phyloP scores from a whole-genome alignment of 768 basidiomycete genomes.

The Leccinum ochraceum region DNA sequence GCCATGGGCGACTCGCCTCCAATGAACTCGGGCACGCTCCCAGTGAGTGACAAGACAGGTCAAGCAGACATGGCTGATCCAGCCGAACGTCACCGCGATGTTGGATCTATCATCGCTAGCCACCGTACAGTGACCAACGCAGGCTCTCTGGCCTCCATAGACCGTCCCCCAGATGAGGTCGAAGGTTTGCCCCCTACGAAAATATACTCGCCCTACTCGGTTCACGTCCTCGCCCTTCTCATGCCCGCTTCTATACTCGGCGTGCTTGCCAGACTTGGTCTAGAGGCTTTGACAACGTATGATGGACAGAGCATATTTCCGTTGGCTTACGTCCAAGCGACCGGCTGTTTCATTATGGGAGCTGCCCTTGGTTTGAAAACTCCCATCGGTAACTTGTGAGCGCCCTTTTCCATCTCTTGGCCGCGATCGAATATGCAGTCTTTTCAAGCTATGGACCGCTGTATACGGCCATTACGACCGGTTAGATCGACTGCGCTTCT shows the following conservation, averaged over 20 bases:
- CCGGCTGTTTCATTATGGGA: slow-evolving; percentile 94
- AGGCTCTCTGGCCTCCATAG: slow-evolving; percentile 42
- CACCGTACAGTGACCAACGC: slow-evolving; percentile 36
- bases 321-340: slow-evolving; percentile 80
- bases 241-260: slow-evolving; percentile 85
- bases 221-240: slow-evolving; percentile 67
- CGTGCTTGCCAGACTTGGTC: slow-evolving; percentile 77
- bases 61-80: background rate
- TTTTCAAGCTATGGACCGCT: slow-evolving; percentile 76
- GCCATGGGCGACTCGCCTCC: background rate
- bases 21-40: background rate
- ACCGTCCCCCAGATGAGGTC: slow-evolving; percentile 39
- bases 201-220: slow-evolving; percentile 54
- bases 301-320: slow-evolving; percentile 77
- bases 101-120: slow-evolving; percentile 37
- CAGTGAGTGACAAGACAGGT: slow-evolving; percentile 4
- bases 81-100: slow-evolving; percentile 24
- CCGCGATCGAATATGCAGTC: slow-evolving; percentile 10
- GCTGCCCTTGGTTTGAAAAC: slow-evolving; percentile 68
- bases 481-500: slow-evolving; percentile 37
- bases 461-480: slow-evolving; percentile 87
- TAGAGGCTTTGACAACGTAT: slow-evolving; percentile 73
- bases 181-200: slow-evolving; percentile 37
- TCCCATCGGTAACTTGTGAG: slow-evolving; percentile 75
- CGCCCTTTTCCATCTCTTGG: slow-evolving; percentile 10